phyloP scores from a whole-genome alignment of 192 early-diverging fungal genomes.

The Lunasporangiospora selenospora region DNA sequence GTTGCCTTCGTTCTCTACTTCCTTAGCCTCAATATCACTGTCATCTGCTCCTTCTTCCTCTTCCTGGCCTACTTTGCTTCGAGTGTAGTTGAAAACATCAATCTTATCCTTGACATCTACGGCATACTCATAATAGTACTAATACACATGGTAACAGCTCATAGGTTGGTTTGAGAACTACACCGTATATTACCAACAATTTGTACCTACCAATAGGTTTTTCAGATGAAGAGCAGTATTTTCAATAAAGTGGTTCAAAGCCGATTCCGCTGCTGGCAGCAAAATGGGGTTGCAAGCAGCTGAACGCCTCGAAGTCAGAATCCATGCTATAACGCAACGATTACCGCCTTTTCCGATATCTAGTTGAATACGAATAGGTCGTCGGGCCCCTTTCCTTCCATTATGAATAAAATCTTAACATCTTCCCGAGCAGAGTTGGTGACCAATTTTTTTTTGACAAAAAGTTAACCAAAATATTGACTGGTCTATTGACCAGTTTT shows the following conservation, averaged over 20 bases:
- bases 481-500: too few species aligned
- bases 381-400: too few species aligned
- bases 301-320: too few species aligned
- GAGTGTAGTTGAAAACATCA: slow-evolving; percentile 4
- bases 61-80: slow-evolving; percentile 2
- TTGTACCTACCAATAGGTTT: slow-evolving; percentile 5
- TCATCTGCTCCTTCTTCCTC: slow-evolving; percentile 5
- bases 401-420: too few species aligned
- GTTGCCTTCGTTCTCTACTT: neutral
- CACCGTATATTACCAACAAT: neutral
- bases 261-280: neutral
- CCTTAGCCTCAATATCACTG: neutral
- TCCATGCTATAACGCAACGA: too few species aligned
- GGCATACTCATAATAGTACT: slow-evolving; percentile 8
- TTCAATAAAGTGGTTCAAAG: slow-evolving; percentile 1
- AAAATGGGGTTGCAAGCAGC: slow-evolving; percentile 5
- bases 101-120: slow-evolving; percentile 6
- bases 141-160: neutral
- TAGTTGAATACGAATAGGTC: too few species aligned
- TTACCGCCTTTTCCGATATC: too few species aligned
- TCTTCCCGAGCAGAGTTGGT: too few species aligned
- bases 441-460: too few species aligned
- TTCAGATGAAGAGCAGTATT: slow-evolving; percentile 8
- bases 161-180: neutral
- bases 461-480: too few species aligned